Evolutionary conservation across 2,329 filamentous ascomycete species (phyloP).

Genomic region (Scedosporium boydii): DNA sequence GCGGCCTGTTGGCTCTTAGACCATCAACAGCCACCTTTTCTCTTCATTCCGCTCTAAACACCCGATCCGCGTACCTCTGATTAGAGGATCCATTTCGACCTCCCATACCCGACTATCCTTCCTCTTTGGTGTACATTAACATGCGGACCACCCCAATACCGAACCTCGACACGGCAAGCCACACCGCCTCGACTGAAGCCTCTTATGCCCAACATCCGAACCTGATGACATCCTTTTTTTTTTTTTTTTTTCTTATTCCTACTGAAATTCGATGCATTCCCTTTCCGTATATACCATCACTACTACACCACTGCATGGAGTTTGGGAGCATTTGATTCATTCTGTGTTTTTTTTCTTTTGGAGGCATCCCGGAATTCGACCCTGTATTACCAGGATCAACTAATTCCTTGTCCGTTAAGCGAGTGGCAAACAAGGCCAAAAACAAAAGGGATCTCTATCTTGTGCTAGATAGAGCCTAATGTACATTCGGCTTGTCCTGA

Average conservation of each 20-base stretch:
- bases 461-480: background rate
- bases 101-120: no score
- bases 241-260: no score
- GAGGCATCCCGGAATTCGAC: background rate
- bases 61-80: no score
- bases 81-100: no score
- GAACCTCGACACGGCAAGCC: no score
- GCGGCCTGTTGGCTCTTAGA: conserved; percentile 11
- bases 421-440: background rate
- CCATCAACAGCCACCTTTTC: no score
- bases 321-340: conserved; percentile 16
- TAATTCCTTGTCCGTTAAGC: background rate
- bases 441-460: background rate
- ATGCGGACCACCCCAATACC: no score
- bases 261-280: background rate
- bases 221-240: background rate
- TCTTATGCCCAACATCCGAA: background rate
- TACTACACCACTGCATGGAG: conserved; percentile 11
- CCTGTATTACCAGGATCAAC: background rate
- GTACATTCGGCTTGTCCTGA: background rate
- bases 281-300: conserved; percentile 11
- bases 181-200: no score
- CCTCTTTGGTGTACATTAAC: no score
- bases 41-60: no score
- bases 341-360: conserved; percentile 15